A percentile compares a stretch with the other conserved stretches of the same genome.
Evolutionary conservation across 208 protist genomes (phyloP).

Genomic region (Giardia muris): DNA sequence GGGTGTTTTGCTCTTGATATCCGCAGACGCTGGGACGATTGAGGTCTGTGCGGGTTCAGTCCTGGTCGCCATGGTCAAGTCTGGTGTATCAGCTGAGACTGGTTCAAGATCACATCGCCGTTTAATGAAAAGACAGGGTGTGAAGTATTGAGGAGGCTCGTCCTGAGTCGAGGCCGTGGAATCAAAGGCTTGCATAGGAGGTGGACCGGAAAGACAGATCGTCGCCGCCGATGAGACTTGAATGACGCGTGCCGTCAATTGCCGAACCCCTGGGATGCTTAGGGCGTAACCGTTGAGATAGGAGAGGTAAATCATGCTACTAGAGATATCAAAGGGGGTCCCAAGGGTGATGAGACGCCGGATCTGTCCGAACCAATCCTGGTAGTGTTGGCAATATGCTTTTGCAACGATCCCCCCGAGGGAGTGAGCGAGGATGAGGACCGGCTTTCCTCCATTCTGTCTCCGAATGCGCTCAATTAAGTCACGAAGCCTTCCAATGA

Average conservation of each 20-base stretch:
- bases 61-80: too few species aligned
- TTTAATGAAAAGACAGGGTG: too few species aligned
- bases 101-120: too few species aligned
- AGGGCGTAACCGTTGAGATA: neutral
- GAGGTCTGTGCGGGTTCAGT: too few species aligned
- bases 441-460: neutral
- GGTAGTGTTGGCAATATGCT: neutral
- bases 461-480: neutral
- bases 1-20: too few species aligned
- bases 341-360: neutral
- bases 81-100: too few species aligned
- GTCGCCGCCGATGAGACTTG: neutral
- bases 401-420: neutral
- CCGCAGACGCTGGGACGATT: too few species aligned
- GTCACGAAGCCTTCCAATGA: neutral
- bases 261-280: neutral
- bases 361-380: neutral
- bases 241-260: neutral
- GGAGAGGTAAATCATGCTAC: neutral
- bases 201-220: neutral
- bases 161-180: too few species aligned
- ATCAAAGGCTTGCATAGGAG: too few species aligned
- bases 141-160: too few species aligned
- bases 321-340: constrained; percentile 10
- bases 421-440: constrained; percentile 9